phyloP scores from a whole-genome alignment of 768 basidiomycete genomes.

The Leccinum pellstonianum region DNA sequence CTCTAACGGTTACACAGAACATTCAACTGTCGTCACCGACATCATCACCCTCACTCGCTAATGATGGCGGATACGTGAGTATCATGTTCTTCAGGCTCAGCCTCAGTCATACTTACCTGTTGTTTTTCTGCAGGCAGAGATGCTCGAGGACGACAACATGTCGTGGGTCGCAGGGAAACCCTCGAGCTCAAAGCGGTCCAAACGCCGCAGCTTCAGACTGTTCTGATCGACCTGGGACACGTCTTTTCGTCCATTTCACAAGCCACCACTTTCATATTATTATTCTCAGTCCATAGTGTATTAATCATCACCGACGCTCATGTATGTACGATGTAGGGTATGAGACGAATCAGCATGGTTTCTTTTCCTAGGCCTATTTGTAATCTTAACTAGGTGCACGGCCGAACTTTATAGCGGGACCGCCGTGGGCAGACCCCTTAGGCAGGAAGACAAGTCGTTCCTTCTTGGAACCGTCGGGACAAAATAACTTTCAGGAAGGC shows the following conservation, averaged over 20 bases:
- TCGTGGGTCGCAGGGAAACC: conserved; percentile 19
- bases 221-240: conserved; percentile 8
- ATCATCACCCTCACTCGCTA: background rate
- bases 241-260: background rate
- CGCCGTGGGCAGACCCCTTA: too few relatives aligned
- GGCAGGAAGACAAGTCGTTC: too few relatives aligned
- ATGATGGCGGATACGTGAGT: conserved; percentile 19
- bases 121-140: conserved; percentile 18
- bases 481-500: too few relatives aligned
- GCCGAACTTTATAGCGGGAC: too few relatives aligned
- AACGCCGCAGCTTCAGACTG: conserved; percentile 6
- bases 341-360: background rate
- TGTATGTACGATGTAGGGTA: conserved; percentile 15
- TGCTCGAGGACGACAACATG: conserved; percentile 33
- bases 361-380: background rate
- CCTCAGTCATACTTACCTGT: background rate
- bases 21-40: conserved; percentile 11
- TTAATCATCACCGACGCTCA: conserved; percentile 4
- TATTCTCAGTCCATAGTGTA: conserved; percentile 1
- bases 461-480: too few relatives aligned
- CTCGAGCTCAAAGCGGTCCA: conserved; percentile 6
- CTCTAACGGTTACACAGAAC: conserved; percentile 6
- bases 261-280: background rate
- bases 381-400: background rate
- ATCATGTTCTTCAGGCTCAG: background rate